Percentiles rank a stretch among this genome's conserved stretches.
Evolutionary conservation across 139 green algal species (phyloP).

Genomic region (Volvox africanus): DNA sequence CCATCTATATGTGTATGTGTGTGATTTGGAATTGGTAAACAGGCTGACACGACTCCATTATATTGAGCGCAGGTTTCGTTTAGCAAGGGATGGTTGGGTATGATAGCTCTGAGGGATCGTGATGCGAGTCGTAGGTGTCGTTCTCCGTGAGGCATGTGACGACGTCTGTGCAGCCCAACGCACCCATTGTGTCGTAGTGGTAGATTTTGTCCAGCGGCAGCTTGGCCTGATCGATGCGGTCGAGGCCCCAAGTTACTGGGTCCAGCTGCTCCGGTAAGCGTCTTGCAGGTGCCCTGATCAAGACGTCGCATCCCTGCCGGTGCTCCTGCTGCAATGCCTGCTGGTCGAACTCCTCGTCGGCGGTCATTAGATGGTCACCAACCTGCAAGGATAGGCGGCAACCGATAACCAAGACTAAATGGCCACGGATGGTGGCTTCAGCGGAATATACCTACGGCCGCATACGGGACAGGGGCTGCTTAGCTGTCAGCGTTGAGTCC

Average conservation of each 20-base stretch:
- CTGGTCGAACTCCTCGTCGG: background rate
- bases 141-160: no score
- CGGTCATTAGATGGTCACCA: constrained; percentile 11
- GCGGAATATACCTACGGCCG: no score
- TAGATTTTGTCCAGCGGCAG: constrained; percentile 77
- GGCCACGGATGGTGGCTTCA: background rate
- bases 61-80: no score
- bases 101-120: no score
- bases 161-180: background rate
- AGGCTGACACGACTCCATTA: no score
- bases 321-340: constrained; percentile 8
- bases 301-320: background rate
- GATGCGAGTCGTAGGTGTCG: no score
- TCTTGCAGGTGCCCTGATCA: background rate
- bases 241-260: constrained; percentile 66
- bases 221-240: constrained; percentile 74
- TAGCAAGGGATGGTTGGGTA: no score
- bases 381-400: background rate
- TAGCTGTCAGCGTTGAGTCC: no score
- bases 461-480: no score
- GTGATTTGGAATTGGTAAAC: no score
- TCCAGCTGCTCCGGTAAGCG: constrained; percentile 32
- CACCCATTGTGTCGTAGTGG: constrained; percentile 58
- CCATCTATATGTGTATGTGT: no score
- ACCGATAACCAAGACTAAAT: background rate